Base-by-base conservation (phyloP, 225 moss, liverwort and hornwort genomes). In the Anthoceros angustus region DNA sequence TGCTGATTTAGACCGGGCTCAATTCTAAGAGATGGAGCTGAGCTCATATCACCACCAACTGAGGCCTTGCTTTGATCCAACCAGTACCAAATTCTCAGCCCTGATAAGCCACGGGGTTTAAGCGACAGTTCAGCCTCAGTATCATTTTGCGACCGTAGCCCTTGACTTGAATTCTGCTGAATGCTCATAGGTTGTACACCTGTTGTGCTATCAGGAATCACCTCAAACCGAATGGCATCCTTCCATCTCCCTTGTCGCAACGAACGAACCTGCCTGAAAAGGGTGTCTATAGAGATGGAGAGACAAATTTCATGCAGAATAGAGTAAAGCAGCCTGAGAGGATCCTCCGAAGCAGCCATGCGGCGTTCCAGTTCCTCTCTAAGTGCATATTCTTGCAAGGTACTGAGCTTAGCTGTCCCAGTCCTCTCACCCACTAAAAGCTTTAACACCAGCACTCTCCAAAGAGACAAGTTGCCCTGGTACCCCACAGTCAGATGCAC, bases 261-360 rank as follows among this genome's bases (percentile, higher is more conserved):
- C 69, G 83, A 70, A 70, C 84, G 86, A 3, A 86, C 82, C 74
- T 92, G 98, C 66, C 87, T 87, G 70, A 98, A 98, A 63, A 98
- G 84, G 42, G 92, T 98, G 66, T 98, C 98, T 92, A 92, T 92
- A 61, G 92, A 92, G 76, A 98, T 76, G 40, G 87, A 83, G 50
- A 88, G 84, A 73, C 87, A 89, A 72, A 98, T 87, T 43, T 98
- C 92, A 74, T 98, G 89, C 66, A 98, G 68, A 63, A 98, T 82
- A 64, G 98, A 84, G 71, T 92, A 98, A 74, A 98, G 73, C 50
- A 89, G 75, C 63, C 84, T 80, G 63, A 98, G 78, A 20, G 98
- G 88, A 70, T 98, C 98, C 68, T 98, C 89, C n/a, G 98, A 92
- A 61, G 82, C 83, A 67, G 92, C 86, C 98, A 92, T 92, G 14